Base-by-base conservation (phyloP, 2,329 filamentous ascomycete species). In the Chalaropsis ovoidea region DNA sequence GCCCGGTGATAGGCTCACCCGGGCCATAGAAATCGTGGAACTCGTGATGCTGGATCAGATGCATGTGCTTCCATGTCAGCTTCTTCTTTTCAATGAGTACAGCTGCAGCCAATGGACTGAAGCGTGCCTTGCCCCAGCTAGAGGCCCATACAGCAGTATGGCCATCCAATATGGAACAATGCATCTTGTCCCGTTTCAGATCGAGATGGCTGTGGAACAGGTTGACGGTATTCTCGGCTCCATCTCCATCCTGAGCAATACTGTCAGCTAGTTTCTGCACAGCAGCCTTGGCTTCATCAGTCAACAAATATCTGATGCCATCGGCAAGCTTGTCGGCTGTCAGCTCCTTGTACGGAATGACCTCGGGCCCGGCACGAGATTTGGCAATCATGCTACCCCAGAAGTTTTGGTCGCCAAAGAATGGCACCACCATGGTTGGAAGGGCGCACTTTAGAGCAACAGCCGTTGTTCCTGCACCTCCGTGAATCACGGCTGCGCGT, bases 21-120 rank as follows among this genome's bases (percentile, higher is more conserved):
- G 87, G 86, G 0, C 88, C 88, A 69, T 88, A 86, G 70, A 89
- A 90, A 70, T 90, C 87, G 69, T 89, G 88, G 86, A 87, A 90
- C 70, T 89, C 86, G 62, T 81, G 82, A 70, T 88, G 85, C 8
- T 87, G 78, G 8, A 88, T 71, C 0, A 90, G 77, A 13, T 82
- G 80, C 60, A 90, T 74, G 67, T 84, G 81, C 65, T 80, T 82
- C 82, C 85, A 89, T 27, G 79, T 78, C 24, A 88, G 71, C 68
- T 82, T 79, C n/a, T 83, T 84, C 68, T 78, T 79, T 42, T 81
- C 78, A 2, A 87, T 82, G 1, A 88, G 75, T 1, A 88, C 76
- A 31, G 88, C 82, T 0, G 87, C 86, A 1, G 86, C 86, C 47
- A 89, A 69, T 0, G 85, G 77, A 67, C 82, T 85, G 0, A 90